Evolutionary conservation across 345 rosid species (phyloP), one percentile per base, ranked within the genome.

Genomic region (Nasturtium officinale): DNA sequence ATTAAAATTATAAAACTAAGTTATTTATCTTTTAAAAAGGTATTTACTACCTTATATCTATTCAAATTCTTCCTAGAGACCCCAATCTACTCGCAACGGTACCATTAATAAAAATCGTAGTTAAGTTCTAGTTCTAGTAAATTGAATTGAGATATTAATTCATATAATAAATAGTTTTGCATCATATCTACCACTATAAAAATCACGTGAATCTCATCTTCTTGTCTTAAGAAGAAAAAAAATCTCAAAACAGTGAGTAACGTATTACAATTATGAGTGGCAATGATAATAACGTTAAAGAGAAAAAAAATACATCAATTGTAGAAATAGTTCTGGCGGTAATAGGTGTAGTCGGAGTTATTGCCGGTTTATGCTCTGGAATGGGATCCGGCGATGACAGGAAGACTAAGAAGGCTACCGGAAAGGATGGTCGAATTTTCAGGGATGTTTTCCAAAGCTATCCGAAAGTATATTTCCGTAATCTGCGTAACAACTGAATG

Each of bases 391-490:
- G 58, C 6, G 7, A 40, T 0, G 43, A 21, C 0, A 42, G 0
- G 69, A 76, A 46, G 52, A 76, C 60, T 0, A 76, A 62, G 75
- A 76, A 76, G 26, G 71, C 79, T 9, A 71, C 75, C 2, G 75
- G 79, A 2, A 46, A 55, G 35, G 66, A 76, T 33, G 70, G 11
- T 26, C 71, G 60, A 5, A 76, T 69, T 18, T 15, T 46, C 20
- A 35, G 75, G n/a, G 18, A 62, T 1, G 46, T 3, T 26, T 76
- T 76, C 12, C 53, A 69, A 20, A 53, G 28, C 35, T 2, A 61
- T 11, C 75, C 71, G 1, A 76, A 61, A 61, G 29, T 8, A 5
- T 76, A 76, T 62, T 76, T 76, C 23, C 18, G 20, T 6, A 62
- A 69, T 8, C 55, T 76, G 15, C 75, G 71, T 61, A 76, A 69